Conservation (phyloP, 345 rosid species). For the Boechera retrofracta region DNA sequence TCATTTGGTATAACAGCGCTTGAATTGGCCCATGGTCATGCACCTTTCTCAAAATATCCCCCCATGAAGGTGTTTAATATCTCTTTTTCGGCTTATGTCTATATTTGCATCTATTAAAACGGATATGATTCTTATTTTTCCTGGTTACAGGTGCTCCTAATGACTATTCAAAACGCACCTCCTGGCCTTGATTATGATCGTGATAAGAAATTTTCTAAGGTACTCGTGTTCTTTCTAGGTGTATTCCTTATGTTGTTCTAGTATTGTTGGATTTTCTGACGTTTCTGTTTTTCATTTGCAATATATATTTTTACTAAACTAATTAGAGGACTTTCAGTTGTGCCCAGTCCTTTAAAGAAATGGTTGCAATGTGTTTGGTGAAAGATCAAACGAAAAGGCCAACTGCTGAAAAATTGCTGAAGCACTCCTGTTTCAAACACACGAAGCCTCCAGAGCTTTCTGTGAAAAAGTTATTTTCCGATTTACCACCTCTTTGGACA, state of each 20-base stretch:
- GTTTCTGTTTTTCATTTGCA: slow-evolving; percentile 12
- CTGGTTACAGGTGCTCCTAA: slow-evolving; percentile 76
- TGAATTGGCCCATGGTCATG: slow-evolving; percentile 99
- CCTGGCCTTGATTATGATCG: slow-evolving; percentile 99
- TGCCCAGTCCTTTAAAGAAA: slow-evolving; percentile 99
- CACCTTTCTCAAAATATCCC: slow-evolving; percentile 97
- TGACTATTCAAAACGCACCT: slow-evolving; percentile 99
- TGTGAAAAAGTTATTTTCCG: slow-evolving; percentile 75
- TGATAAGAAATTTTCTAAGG: slow-evolving; percentile 98
- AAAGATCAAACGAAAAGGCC: slow-evolving; percentile 99
- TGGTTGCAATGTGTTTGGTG: slow-evolving; percentile 99
- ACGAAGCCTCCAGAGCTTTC: slow-evolving; percentile 90
- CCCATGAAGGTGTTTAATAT: slow-evolving; percentile 87
- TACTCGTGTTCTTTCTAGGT: slow-evolving; percentile 76
- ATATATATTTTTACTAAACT: slow-evolving; percentile 56
- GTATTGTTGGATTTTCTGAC: neutral
- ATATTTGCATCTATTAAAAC: slow-evolving; percentile 6
- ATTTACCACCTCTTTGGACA: slow-evolving; percentile 86
- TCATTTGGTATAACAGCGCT: slow-evolving; percentile 97
- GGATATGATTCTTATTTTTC: neutral
- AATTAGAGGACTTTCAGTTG: slow-evolving; percentile 87
- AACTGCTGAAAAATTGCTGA: slow-evolving; percentile 90
- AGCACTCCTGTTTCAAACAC: slow-evolving; percentile 90
- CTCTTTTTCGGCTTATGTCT: neutral
- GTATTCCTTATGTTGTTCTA: slow-evolving; percentile 31